phyloP scores from a whole-genome alignment of 352 stramenopile genomes.

The Globisporangium perplexum region DNA sequence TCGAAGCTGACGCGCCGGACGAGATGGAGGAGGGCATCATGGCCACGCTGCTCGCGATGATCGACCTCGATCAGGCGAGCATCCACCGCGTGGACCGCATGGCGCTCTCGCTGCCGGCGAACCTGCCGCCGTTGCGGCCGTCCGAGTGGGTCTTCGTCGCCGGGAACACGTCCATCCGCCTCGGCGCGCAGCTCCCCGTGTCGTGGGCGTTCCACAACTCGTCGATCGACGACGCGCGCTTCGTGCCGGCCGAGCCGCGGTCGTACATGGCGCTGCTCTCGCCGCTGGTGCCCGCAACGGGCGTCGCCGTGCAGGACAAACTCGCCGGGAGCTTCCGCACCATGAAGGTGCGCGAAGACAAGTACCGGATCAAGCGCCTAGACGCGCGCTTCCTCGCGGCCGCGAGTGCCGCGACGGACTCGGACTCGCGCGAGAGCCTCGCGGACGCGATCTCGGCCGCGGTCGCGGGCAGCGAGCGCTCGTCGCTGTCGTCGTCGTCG shows the following conservation, averaged over 20 bases:
- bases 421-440: slow-evolving; percentile 21
- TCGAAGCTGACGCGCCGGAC: slow-evolving; percentile 26
- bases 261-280: slow-evolving; percentile 42
- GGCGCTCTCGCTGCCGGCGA: slow-evolving; percentile 40
- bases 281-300: slow-evolving; percentile 37
- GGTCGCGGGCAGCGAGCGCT: slow-evolving; percentile 23
- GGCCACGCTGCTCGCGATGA: slow-evolving; percentile 67
- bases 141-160: slow-evolving; percentile 53
- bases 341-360: slow-evolving; percentile 51
- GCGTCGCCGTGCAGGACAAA: slow-evolving; percentile 60
- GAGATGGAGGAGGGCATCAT: slow-evolving; percentile 72
- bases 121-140: slow-evolving; percentile 30
- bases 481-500: slow-evolving; percentile 9
- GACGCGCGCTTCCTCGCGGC: slow-evolving; percentile 43
- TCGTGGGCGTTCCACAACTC: slow-evolving; percentile 71
- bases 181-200: slow-evolving; percentile 42
- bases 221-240: slow-evolving; percentile 60
- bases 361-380: slow-evolving; percentile 54
- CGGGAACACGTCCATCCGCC: slow-evolving; percentile 30
- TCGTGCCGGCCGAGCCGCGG: slow-evolving; percentile 56
- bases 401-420: slow-evolving; percentile 10
- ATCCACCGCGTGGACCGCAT: slow-evolving; percentile 71
- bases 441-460: slow-evolving; percentile 36
- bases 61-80: slow-evolving; percentile 57
- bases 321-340: slow-evolving; percentile 63